Base-by-base conservation (phyloP, 1,284 basidiomycete species). In the Thecaphora thlaspeos region DNA sequence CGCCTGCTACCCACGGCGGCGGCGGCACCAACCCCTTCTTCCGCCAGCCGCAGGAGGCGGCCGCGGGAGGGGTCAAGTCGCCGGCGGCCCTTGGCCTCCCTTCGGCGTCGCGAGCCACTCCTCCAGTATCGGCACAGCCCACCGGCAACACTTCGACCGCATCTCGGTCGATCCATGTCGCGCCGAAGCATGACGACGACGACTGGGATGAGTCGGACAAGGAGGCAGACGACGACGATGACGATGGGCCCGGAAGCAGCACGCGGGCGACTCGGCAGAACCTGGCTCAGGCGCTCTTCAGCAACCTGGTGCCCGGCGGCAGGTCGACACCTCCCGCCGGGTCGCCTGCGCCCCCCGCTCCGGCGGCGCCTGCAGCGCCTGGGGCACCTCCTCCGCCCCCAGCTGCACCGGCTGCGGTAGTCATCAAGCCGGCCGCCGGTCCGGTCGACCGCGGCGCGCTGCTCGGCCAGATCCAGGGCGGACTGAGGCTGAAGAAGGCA, bases 401-500 rank as follows among this genome's bases (percentile, higher is more conserved):
- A 1, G 46, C 58, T 26, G 55, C 63, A 0, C 61, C 66, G 19
- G 40, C 58, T 22, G 50, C 32, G 10, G 32, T 34, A 8, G 50
- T 66, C 23, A 48, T 76, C 36, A 65, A 78, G 3, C 57, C 71
- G 4, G 61, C 70, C 17, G 58, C 70, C 8, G 78, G 79, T 0
- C 75, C 83, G 9, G 83, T 82, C 5, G 85, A 86, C 73, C 83
- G 86, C 24, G 81, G 82, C 55, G 90, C 89, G 0, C 81, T 98
- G 24, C 80, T 98, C 55, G 81, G 82, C 14, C 86, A 90, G 15
- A 98, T 98, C 66, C 87, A 90, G 73, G 84, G 86, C 7, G 94
- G 94, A 1, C 79, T 84, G 34, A 83, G 81, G 60, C 81, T 98
- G 58, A 84, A 83, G 53, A 91, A 91, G 79, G 80, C 90, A 0